Evolutionary conservation across 257 asterid species (phyloP).

Genomic region (Paulownia fortunei): DNA sequence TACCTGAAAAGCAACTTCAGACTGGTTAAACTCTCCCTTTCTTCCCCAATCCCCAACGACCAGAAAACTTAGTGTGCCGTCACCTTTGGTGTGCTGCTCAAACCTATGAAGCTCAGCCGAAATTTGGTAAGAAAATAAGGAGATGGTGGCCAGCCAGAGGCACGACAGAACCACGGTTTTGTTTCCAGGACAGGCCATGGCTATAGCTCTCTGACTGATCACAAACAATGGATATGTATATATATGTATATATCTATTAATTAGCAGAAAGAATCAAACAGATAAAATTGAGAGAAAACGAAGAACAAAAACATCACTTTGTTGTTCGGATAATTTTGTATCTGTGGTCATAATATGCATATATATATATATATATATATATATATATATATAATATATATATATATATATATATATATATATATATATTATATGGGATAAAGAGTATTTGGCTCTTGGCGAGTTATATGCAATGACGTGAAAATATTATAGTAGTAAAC

Average conservation of each 20-base stretch:
- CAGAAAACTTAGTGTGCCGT: conserved; percentile 66
- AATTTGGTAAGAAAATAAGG: conserved; percentile 12
- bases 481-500: conserved; percentile 27
- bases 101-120: conserved; percentile 55
- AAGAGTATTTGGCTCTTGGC: conserved; percentile 35
- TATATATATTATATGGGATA: not conserved
- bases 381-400: not conserved
- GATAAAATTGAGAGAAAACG: not conserved
- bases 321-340: not conserved
- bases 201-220: conserved; percentile 41
- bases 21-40: conserved; percentile 81
- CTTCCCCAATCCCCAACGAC: conserved; percentile 99
- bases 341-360: not conserved
- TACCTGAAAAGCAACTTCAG: conserved; percentile 87
- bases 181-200: conserved; percentile 45
- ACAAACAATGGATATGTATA: not conserved
- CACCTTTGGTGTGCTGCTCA: conserved; percentile 60
- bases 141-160: conserved; percentile 43
- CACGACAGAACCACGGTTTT: conserved; percentile 55
- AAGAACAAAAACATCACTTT: not conserved
- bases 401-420: not conserved
- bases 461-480: conserved; percentile 41
- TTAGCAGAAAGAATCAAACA: conserved; percentile 2
- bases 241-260: not conserved
- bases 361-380: not conserved